A percentile compares a stretch with the other conserved stretches of the same genome.
phyloP scores from a whole-genome alignment of 371 early-diverging fungal genomes.

The Mortierella sp. region DNA sequence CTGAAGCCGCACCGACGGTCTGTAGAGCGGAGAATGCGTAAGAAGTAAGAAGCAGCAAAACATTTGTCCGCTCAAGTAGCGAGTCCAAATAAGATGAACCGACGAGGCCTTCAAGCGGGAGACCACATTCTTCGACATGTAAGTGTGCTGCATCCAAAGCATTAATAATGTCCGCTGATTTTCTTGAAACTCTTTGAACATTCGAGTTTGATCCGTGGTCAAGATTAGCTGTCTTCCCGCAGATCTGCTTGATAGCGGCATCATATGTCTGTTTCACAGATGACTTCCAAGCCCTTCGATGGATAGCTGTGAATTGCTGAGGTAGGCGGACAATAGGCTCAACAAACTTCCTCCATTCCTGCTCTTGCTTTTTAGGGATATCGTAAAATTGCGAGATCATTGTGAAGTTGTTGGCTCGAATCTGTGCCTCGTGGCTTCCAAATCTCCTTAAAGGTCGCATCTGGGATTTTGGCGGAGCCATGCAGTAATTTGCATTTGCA shows the following conservation, averaged over 20 bases:
- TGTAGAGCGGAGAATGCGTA: constrained; percentile 13
- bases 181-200: too few relatives aligned
- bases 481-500: too few relatives aligned
- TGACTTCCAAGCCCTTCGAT: constrained; percentile 17
- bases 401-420: neutral
- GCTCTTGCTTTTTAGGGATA: constrained; percentile 30
- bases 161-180: neutral
- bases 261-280: constrained; percentile 53
- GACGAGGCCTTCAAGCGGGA: constrained; percentile 24
- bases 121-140: constrained; percentile 38
- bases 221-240: neutral
- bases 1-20: constrained; percentile 3
- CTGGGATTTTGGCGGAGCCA: neutral
- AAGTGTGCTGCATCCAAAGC: constrained; percentile 15
- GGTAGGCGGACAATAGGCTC: neutral
- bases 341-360: constrained; percentile 34
- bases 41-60: constrained; percentile 8
- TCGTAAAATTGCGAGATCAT: constrained; percentile 7
- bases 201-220: constrained; percentile 34
- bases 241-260: constrained; percentile 43
- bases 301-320: constrained; percentile 17
- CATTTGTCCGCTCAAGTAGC: constrained; percentile 22
- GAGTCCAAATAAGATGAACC: constrained; percentile 33
- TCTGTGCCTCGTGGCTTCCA: too few relatives aligned
- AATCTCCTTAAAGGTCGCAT: too few relatives aligned